Base-by-base conservation (phyloP, 106 monocot species). In the Xerophyta viscosa region DNA sequence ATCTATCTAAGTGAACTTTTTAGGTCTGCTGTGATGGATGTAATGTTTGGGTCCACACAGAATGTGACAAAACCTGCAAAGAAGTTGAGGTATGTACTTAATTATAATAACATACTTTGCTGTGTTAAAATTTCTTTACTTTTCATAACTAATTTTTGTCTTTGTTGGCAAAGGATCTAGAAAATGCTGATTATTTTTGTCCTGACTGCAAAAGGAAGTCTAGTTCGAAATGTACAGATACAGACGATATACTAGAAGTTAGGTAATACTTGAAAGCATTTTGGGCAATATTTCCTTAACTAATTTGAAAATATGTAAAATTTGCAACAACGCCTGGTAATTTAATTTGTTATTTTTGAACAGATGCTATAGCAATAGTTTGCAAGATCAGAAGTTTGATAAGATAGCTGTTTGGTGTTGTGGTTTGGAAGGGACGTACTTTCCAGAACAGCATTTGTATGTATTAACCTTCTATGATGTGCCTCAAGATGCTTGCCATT, bases 41-140 rank as follows among this genome's bases (percentile, higher is more conserved):
- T 56, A 63, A 89, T 72, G 77, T 98, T 62, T 98, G 96, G 96
- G 72, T 89, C 57, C 96, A 98, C 61, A 66, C 74, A 31, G 89
- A 98, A 64, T 98, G 96, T 56, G 79, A 78, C 49, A 82, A 64
- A 57, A 72, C 67, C 14, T 61, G 61, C 37, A 61, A 59, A 31
- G 74, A 67, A 41, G 44, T 71, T 52, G 66, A 89, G 85, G 96
- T 98, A 23, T 62, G 48, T 2, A 19, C 8, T 46, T 1, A 18
- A 46, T n/a, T n/a, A n/a, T n/a, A n/a, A n/a, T n/a, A n/a, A n/a
- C n/a, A n/a, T n/a, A n/a, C n/a, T n/a, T n/a, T n/a, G n/a, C n/a
- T n/a, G n/a, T n/a, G n/a, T n/a, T n/a, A n/a, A n/a, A n/a, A n/a
- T n/a, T n/a, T n/a, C n/a, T n/a, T n/a, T n/a, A n/a, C n/a, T n/a